phyloP scores from a whole-genome alignment of 148 eudicot species.

The Limonium bicolor region DNA sequence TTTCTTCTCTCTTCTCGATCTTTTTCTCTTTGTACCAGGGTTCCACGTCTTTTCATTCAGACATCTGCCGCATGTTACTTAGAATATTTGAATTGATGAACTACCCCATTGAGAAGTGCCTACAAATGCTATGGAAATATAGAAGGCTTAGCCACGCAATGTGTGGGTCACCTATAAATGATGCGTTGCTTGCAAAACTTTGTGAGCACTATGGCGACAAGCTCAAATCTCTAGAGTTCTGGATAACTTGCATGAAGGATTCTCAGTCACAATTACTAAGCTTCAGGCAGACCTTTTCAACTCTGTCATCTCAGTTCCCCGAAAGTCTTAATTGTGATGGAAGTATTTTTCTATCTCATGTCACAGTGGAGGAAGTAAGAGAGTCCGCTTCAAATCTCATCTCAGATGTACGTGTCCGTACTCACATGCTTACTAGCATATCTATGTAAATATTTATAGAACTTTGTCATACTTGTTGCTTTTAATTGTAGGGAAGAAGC shows the following conservation, averaged over 20 bases:
- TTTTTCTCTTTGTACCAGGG: slow-evolving; percentile 34
- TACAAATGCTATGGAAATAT: slow-evolving; percentile 55
- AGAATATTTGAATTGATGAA: slow-evolving; percentile 36
- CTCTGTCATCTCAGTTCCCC: slow-evolving; percentile 22
- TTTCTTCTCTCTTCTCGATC: slow-evolving; percentile 2
- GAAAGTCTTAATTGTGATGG: slow-evolving; percentile 12
- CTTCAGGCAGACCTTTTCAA: slow-evolving; percentile 44
- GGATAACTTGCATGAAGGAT: slow-evolving; percentile 45
- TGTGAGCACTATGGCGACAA: slow-evolving; percentile 30
- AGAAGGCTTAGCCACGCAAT: slow-evolving; percentile 81
- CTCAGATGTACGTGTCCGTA: slow-evolving; percentile 32
- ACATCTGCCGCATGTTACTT: slow-evolving; percentile 39
- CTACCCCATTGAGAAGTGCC: slow-evolving; percentile 28
- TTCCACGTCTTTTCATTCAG: slow-evolving; percentile 31
- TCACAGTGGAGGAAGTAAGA: slow-evolving; percentile 42
- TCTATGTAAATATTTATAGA: not conserved
- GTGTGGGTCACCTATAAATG: slow-evolving; percentile 61
- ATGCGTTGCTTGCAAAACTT: slow-evolving; percentile 28
- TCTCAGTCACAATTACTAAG: slow-evolving; percentile 34
- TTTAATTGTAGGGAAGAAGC: slow-evolving; percentile 11
- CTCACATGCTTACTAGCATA: not conserved
- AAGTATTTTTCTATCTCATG: too few relatives aligned
- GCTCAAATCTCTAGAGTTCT: slow-evolving; percentile 36
- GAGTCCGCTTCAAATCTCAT: slow-evolving; percentile 35
- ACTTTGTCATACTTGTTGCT: not conserved